These are phyloP conservation scores for Myxozyma neotropica DNA, from an alignment of 805 yeast species.

Conservation along the genomic window DNA sequence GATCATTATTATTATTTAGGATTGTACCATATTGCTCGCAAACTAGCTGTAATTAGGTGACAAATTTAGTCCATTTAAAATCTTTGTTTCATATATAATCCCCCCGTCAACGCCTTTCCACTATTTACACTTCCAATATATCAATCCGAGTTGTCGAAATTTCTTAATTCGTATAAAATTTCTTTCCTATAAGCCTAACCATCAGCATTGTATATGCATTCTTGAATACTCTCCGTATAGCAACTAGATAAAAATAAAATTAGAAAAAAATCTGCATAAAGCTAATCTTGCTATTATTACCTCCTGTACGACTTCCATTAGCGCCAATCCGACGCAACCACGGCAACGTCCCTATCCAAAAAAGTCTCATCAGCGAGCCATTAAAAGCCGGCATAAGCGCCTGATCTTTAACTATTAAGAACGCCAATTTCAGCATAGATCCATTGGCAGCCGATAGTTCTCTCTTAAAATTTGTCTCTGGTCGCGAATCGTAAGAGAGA, in stretches of 20 bases:
- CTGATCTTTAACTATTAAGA: constrained; percentile 33
- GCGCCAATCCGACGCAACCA: constrained; percentile 14
- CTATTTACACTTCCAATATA: not conserved
- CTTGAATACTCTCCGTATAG: not conserved
- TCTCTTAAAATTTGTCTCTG: constrained; percentile 22
- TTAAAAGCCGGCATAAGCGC: constrained; percentile 30
- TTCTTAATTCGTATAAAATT: not conserved
- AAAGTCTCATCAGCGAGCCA: constrained; percentile 27
- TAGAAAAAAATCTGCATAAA: no score
- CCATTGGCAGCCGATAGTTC: constrained; percentile 26
- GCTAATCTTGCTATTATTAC: constrained; percentile 10
- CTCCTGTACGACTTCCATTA: constrained; percentile 20
- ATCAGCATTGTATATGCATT: not conserved
- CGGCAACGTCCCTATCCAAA: constrained; percentile 6
- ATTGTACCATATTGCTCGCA: not conserved
- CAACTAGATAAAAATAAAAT: not conserved
- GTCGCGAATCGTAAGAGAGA: constrained; percentile 26
- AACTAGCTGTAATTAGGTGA: not conserved
- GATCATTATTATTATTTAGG: constrained; percentile 28
- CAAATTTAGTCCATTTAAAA: no score
- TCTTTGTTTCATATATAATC: no score
- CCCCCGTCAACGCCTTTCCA: not conserved
- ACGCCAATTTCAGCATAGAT: constrained; percentile 12
- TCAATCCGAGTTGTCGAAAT: not conserved
- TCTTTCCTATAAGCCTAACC: not conserved